Evolutionary conservation across 140 eudicot species (phyloP).

Genomic region (Ambrosia hybrid): DNA sequence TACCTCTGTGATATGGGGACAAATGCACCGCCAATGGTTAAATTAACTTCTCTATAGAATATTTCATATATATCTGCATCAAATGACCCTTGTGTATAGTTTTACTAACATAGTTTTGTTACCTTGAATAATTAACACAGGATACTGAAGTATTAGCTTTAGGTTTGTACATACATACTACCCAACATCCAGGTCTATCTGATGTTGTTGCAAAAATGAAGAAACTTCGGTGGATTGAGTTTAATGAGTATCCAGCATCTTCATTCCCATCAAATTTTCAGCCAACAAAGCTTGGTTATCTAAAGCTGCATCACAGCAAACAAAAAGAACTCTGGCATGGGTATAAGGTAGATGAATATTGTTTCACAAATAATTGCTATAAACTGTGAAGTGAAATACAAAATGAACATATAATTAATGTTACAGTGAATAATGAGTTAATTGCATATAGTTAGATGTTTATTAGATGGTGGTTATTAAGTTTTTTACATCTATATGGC

Average conservation of each 20-base stretch:
- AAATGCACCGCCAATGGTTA: background rate
- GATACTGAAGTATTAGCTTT: background rate
- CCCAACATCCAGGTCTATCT: background rate
- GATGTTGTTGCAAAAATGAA: constrained; percentile 17
- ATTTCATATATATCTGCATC: background rate
- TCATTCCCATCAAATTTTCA: constrained; percentile 12
- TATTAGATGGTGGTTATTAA: too few relatives aligned
- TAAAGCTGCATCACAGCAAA: rapidly evolving
- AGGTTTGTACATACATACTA: too few relatives aligned
- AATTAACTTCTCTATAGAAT: background rate
- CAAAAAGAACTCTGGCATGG: constrained; percentile 21
- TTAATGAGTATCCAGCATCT: background rate
- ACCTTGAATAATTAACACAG: too few relatives aligned
- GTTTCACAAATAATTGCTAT: background rate
- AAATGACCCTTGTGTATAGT: background rate
- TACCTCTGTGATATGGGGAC: background rate
- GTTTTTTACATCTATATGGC: too few relatives aligned
- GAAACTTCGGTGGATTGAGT: constrained; percentile 21
- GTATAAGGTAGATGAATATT: constrained; percentile 9
- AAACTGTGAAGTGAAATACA: background rate
- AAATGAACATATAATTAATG: too few relatives aligned
- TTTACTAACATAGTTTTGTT: background rate
- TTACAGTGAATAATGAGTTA: too few relatives aligned
- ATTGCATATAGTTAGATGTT: too few relatives aligned
- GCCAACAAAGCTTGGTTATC: constrained; percentile 16